Conservation (phyloP, 192 early-diverging fungal genomes). For the Gryganskiella cystojenkinii region DNA sequence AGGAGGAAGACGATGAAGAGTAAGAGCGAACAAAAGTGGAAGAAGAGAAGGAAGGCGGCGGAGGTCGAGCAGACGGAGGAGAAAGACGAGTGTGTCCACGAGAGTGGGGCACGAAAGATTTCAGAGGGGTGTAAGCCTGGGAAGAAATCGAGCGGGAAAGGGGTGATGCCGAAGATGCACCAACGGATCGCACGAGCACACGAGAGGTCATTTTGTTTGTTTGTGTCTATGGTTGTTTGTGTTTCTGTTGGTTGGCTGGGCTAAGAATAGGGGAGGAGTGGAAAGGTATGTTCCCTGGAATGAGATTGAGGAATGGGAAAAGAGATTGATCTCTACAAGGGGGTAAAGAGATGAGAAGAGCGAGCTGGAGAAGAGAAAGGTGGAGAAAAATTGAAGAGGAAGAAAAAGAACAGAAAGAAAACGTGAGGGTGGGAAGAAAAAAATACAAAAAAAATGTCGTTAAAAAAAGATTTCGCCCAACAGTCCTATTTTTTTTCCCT, state of each 20-base stretch:
- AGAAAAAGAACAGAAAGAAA: neutral
- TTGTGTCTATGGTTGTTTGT: neutral
- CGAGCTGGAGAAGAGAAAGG: neutral
- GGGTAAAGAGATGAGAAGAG: neutral
- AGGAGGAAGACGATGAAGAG: neutral
- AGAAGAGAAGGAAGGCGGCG: slow-evolving; percentile 1
- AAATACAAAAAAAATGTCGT: neutral
- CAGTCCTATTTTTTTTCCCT: no score
- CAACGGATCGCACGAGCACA: neutral
- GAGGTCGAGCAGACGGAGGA: neutral
- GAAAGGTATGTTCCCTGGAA: no score
- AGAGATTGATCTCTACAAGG: neutral
- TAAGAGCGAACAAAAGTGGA: neutral
- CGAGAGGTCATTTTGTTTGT: slow-evolving; percentile 5
- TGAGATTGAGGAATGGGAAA: neutral
- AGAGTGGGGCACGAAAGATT: slow-evolving; percentile 20
- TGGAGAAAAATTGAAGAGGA: neutral
- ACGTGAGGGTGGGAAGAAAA: neutral
- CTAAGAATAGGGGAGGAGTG: neutral
- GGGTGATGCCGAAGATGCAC: neutral
- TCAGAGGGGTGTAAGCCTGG: slow-evolving; percentile 13
- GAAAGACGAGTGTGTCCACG: slow-evolving; percentile 35
- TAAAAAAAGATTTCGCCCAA: no score
- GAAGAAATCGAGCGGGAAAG: neutral
- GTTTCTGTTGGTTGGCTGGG: neutral